Conservation (phyloP, 2,329 filamentous ascomycete genomes). For the Fusarium pininemorale region DNA sequence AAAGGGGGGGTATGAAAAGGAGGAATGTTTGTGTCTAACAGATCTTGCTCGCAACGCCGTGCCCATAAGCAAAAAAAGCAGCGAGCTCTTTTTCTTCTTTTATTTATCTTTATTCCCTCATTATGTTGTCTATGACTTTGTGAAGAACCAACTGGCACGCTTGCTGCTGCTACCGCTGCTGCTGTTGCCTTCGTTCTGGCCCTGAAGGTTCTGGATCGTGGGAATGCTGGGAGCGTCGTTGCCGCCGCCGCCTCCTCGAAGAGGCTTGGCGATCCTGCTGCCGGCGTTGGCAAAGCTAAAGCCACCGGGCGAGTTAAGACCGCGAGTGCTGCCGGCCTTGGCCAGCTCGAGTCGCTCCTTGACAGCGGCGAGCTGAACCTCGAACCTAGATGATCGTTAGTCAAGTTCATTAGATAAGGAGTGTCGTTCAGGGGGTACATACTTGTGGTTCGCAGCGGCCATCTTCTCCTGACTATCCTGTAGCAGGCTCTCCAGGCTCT, state of each 20-base stretch:
- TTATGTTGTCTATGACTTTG: constrained; percentile 59
- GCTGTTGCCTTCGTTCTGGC: constrained; percentile 18
- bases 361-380: constrained; percentile 94
- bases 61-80: constrained; percentile 40
- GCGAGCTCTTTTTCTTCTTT: constrained; percentile 32
- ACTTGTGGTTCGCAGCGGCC: constrained; percentile 97
- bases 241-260: constrained; percentile 69
- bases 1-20: constrained; percentile 31
- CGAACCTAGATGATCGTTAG: constrained; percentile 73
- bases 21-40: constrained; percentile 25
- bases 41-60: constrained; percentile 42
- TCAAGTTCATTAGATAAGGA: not conserved
- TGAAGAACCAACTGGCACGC: constrained; percentile 79
- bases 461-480: constrained; percentile 99
- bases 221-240: constrained; percentile 59
- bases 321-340: constrained; percentile 89
- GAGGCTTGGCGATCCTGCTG: constrained; percentile 75
- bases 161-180: constrained; percentile 60
- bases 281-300: constrained; percentile 76
- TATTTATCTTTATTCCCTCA: constrained; percentile 31
- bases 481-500: constrained; percentile 88
- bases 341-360: constrained; percentile 97
- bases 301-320: constrained; percentile 73
- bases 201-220: constrained; percentile 64
- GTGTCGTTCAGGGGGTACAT: constrained; percentile 51